Base-by-base conservation (phyloP, 2,329 filamentous ascomycete species). In the Cladosporium sp. region DNA sequence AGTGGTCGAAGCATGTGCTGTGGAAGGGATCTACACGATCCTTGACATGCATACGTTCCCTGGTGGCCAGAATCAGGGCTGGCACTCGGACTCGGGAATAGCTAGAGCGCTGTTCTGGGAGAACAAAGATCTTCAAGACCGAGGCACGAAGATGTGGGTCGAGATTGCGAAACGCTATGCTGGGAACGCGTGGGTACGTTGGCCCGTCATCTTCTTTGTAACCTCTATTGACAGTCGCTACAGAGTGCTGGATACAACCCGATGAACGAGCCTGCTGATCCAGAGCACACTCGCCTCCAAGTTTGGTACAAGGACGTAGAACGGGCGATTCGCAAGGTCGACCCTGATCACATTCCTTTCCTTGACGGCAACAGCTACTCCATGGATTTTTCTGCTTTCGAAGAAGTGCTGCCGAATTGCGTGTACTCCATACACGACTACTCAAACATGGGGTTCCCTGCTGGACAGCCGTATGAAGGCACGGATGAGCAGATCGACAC, bases 361-460 rank as follows among this genome's bases (percentile, higher is more conserved):
- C 67, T 78, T n/a, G 76, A 78, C 59, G 75, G 76, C 1, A 78
- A 78, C 62, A 77, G 74, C 2, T 77, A 75, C 59, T 67, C 74
- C 7, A 77, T 77, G 76, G 76, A 86, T 70, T 77, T 77, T 14
- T 77, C 73, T 7, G 83, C 82, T 65, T 78, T 80, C 0, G 73
- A 78, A 5, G 70, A 77, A 3, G 74, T 79, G 0, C 74, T 85
- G 0, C 82, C 82, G 54, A 80, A 74, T 70, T 76, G 79, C 1
- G 84, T 85, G 0, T 86, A 86, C 70, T 78, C 81, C 4, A 78
- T 84, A 52, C 85, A 87, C 69, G 85, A 87, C 69, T 87, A 87
- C 69, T 79, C 79, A 24, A 77, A 78, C 67, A 81, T 83, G 71
- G 85, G 84, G 0, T 86, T 87, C 67, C 85, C 71, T 3, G 74